Evolutionary conservation across 2,329 filamentous ascomycete genomes (phyloP).

Genomic region (Alternaria angustiovoidea): DNA sequence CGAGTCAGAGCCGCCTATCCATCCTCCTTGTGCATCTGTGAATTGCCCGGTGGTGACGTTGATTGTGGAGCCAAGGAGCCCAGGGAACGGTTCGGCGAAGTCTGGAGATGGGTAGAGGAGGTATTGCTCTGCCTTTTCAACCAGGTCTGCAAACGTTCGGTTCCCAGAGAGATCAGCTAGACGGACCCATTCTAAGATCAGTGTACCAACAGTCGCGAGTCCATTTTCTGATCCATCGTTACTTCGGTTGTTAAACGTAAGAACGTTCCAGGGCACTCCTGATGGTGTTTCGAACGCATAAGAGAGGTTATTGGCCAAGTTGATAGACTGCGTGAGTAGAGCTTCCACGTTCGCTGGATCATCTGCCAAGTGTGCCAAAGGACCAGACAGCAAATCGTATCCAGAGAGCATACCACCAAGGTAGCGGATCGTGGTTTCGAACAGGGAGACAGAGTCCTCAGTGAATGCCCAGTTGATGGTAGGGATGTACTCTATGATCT

Average conservation of each 20-base stretch:
- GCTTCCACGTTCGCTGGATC: constrained; percentile 61
- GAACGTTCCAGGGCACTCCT: constrained; percentile 75
- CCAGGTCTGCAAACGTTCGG: constrained; percentile 69
- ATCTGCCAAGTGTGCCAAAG: constrained; percentile 62
- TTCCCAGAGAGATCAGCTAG: constrained; percentile 79
- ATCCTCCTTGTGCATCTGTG: constrained; percentile 72
- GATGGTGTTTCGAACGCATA: constrained; percentile 80
- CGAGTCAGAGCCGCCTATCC: constrained; percentile 79
- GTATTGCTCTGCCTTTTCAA: constrained; percentile 73
- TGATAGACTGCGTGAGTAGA: constrained; percentile 72
- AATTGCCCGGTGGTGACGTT: constrained; percentile 72
- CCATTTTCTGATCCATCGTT: constrained; percentile 67
- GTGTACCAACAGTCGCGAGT: constrained; percentile 77
- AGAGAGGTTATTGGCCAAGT: constrained; percentile 75
- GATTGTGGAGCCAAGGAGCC: constrained; percentile 74
- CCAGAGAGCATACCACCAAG: constrained; percentile 80
- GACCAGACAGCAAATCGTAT: constrained; percentile 76
- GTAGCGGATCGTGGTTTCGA: constrained; percentile 92
- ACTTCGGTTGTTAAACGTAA: constrained; percentile 66
- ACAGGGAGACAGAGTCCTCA: constrained; percentile 70
- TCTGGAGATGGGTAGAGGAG: constrained; percentile 72
- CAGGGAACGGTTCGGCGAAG: constrained; percentile 75
- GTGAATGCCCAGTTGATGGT: constrained; percentile 75
- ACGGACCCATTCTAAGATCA: constrained; percentile 85
- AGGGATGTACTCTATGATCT: constrained; percentile 75